These are phyloP conservation scores for Termitomyces sp. DNA, from an alignment of 768 basidiomycete genomes.

Conservation along the genomic window DNA sequence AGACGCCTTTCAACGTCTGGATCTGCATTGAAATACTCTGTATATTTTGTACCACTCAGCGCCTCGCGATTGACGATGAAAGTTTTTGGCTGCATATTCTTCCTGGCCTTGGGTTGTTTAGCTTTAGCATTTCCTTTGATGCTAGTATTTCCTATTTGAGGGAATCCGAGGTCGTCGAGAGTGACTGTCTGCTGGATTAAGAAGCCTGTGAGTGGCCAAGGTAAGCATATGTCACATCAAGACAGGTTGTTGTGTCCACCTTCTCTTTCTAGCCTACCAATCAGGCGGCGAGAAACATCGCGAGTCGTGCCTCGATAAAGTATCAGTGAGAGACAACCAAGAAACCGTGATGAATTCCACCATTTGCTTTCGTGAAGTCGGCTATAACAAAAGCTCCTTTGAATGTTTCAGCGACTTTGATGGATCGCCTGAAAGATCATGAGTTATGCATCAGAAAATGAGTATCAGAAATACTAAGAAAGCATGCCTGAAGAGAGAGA, in stretches of 20 bases:
- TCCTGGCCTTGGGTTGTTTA: constrained; percentile 41
- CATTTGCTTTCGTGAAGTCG: constrained; percentile 58
- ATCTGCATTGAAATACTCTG: constrained; percentile 67
- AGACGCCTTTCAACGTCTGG: constrained; percentile 55
- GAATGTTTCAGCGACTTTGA: constrained; percentile 44
- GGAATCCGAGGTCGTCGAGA: constrained; percentile 46
- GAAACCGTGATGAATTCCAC: constrained; percentile 30
- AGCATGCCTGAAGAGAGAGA: constrained; percentile 65
- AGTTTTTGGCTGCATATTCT: constrained; percentile 50
- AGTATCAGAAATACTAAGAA: background rate
- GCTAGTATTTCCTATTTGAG: constrained; percentile 35
- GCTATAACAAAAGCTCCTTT: constrained; percentile 27
- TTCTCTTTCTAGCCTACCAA: constrained; percentile 68
- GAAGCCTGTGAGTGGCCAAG: constrained; percentile 44
- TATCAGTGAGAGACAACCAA: background rate
- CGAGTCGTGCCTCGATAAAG: constrained; percentile 44
- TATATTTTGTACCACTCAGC: constrained; percentile 43
- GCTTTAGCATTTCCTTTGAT: constrained; percentile 34
- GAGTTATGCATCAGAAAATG: background rate
- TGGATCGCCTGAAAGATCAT: constrained; percentile 14
- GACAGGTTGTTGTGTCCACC: constrained; percentile 33
- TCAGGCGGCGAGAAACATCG: constrained; percentile 53
- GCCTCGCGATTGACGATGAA: constrained; percentile 55
- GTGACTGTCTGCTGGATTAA: constrained; percentile 48
- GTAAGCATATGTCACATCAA: background rate